Evolutionary conservation across 345 rosid species (phyloP).

Genomic region (Ceriops decandra): DNA sequence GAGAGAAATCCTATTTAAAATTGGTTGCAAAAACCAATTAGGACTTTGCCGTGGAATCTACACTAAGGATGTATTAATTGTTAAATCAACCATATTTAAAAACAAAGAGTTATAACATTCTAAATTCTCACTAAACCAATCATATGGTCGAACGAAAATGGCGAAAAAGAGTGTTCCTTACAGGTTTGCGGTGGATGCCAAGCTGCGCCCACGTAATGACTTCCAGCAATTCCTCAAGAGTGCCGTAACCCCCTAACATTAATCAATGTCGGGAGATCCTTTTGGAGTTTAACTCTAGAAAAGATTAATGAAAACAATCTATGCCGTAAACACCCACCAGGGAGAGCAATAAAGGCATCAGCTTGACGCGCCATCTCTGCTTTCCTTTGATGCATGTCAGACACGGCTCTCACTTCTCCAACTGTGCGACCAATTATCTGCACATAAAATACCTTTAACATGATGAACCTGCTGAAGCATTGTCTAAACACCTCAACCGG

Average conservation of each 20-base stretch:
- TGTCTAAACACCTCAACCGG: background rate
- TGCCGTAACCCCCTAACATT: conserved; percentile 84
- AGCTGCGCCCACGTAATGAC: conserved; percentile 99
- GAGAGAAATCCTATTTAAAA: background rate
- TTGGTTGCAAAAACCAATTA: background rate
- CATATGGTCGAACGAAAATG: background rate
- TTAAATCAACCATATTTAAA: too few species aligned
- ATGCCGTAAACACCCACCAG: conserved; percentile 42
- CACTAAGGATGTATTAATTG: too few species aligned
- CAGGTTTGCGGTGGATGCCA: conserved; percentile 91
- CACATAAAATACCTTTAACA: background rate
- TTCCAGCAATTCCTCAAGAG: conserved; percentile 91
- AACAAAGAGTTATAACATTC: too few species aligned
- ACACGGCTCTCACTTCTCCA: conserved; percentile 85
- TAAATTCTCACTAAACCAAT: background rate
- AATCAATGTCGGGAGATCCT: background rate
- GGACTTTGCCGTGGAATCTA: too few species aligned
- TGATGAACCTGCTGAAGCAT: too few species aligned
- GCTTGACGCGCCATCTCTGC: conserved; percentile 97
- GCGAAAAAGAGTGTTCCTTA: conserved; percentile 29
- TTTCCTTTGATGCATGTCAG: conserved; percentile 93
- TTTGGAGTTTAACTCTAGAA: background rate
- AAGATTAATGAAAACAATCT: background rate
- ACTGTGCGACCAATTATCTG: conserved; percentile 79
- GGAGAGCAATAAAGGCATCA: conserved; percentile 91